Base-by-base conservation (phyloP, 2,329 filamentous ascomycete species). In the Endocalyx cinctus region DNA sequence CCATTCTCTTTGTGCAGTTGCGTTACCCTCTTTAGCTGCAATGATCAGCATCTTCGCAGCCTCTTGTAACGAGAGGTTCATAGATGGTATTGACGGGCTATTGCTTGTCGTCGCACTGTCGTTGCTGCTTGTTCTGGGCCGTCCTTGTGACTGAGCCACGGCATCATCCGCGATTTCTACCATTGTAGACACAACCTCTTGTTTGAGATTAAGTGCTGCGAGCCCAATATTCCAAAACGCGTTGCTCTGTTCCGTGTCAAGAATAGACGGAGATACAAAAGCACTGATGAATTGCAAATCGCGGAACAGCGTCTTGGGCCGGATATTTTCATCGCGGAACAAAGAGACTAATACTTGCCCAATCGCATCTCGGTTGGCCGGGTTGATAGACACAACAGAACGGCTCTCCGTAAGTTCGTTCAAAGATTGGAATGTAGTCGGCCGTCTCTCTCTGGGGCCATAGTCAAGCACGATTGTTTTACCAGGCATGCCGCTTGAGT, bases 201-300 rank as follows among this genome's bases (percentile, higher is more conserved):
- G 80, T 59, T 96, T 97, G 33, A 95, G 72, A 22, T 80, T 78
- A n/a, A 96, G 69, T 2, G 90, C 88, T 1, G 92, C 90, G 5
- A 95, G 73, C 0, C 86, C 87, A 17, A 88, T 84, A 50, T 95
- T 87, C 76, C 88, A 86, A 57, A 97, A 97, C 0, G 89, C 87
- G 47, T 88, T 92, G 31, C 75, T 78, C 3, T 68, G 69, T 25
- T 81, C 78, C 0, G 74, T 74, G 45, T 84, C 79, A 6, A 84
- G 61, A 2, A 79, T 63, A 1, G 69, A 63, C 1, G 77, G 58
- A 5, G 79, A 73, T 4, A 84, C 76, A 48, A 84, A 82, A 0
- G 78, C 70, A 1, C 79, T 77, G 41, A 84, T 82, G 43, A 80
- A 86, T 53, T 92, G 86, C 28, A 92, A 59, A 51, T 90, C 86